Percentiles rank a stretch among this genome's conserved stretches.
Evolutionary conservation across 495 filamentous ascomycete genomes (phyloP).

Genomic region (Xylaria castorea): DNA sequence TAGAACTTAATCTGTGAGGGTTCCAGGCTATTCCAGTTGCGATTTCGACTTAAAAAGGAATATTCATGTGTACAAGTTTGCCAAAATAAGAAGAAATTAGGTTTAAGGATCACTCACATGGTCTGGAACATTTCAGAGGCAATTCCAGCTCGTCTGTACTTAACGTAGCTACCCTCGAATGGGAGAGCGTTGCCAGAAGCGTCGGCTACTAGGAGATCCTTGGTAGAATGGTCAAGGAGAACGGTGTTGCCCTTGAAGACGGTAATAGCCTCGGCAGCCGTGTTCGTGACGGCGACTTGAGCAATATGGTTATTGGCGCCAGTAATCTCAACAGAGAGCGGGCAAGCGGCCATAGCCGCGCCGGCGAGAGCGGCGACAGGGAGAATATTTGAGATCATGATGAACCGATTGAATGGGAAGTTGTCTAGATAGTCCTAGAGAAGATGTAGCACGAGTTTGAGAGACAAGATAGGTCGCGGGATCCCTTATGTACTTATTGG

Average conservation of each 20-base stretch:
- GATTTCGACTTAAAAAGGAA: too few relatives aligned
- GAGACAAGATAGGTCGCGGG: not conserved
- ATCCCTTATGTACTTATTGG: conserved; percentile 22
- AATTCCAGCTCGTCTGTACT: conserved; percentile 36
- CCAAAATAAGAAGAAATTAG: not conserved
- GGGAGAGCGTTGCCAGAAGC: conserved; percentile 35
- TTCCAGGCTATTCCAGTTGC: not conserved
- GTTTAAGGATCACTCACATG: conserved; percentile 15
- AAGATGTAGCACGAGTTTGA: not conserved
- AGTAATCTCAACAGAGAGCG: conserved; percentile 37
- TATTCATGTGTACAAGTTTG: not conserved
- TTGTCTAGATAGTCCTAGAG: not conserved
- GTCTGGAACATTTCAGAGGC: conserved; percentile 38
- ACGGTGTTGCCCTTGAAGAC: conserved; percentile 46
- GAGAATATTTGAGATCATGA: conserved; percentile 40
- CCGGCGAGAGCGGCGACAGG: conserved; percentile 38
- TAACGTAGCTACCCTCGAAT: conserved; percentile 40
- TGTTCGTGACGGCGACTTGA: conserved; percentile 41
- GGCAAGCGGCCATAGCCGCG: conserved; percentile 39
- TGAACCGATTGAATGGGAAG: conserved; percentile 21
- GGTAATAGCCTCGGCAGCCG: conserved; percentile 36
- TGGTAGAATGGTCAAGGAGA: conserved; percentile 37
- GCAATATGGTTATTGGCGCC: conserved; percentile 33
- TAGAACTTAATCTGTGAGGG: not conserved
- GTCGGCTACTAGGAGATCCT: conserved; percentile 37